A percentile compares a stretch with the other conserved stretches of the same genome.
phyloP scores from a whole-genome alignment of 2,329 filamentous ascomycete genomes.

The Raffaelea ambrosiae region DNA sequence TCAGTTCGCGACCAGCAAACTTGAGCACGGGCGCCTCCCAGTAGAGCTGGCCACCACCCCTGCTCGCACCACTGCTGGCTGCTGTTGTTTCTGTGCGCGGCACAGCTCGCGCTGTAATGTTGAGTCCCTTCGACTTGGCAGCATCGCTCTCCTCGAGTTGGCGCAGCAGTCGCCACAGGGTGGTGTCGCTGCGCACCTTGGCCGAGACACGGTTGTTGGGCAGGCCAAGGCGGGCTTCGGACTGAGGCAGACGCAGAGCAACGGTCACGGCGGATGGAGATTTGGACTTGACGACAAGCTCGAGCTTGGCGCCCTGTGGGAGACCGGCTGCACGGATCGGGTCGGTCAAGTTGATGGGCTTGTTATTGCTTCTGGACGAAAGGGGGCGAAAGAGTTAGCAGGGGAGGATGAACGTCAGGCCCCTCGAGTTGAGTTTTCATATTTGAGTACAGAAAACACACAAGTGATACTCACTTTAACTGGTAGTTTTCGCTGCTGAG shows the following conservation, averaged over 20 bases:
- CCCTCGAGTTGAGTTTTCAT: no score
- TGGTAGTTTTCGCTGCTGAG: conserved; percentile 65
- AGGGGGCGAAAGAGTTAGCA: neutral
- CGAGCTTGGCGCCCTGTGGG: conserved; percentile 77
- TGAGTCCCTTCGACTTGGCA: conserved; percentile 53
- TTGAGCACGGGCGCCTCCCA: conserved; percentile 84
- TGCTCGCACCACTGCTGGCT: conserved; percentile 28
- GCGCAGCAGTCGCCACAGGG: conserved; percentile 81
- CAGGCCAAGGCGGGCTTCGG: conserved; percentile 50
- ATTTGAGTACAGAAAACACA: no score
- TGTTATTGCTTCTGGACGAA: conserved; percentile 63
- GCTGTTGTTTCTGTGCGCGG: conserved; percentile 49
- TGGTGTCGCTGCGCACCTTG: conserved; percentile 81
- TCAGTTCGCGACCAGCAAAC: conserved; percentile 72
- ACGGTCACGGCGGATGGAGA: conserved; percentile 81
- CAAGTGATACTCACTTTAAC: conserved; percentile 57
- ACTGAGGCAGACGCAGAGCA: conserved; percentile 73
- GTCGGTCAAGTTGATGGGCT: conserved; percentile 74
- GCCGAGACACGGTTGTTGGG: conserved; percentile 64
- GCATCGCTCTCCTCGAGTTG: conserved; percentile 76
- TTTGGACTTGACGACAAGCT: conserved; percentile 79
- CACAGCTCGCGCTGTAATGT: conserved; percentile 77
- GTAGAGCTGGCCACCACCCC: conserved; percentile 65
- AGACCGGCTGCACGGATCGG: conserved; percentile 79
- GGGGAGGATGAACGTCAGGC: neutral